Evolutionary conservation across 768 basidiomycete species (phyloP), one percentile per base, ranked within the genome.

Genomic region (Xerocomellus amylosporus): DNA sequence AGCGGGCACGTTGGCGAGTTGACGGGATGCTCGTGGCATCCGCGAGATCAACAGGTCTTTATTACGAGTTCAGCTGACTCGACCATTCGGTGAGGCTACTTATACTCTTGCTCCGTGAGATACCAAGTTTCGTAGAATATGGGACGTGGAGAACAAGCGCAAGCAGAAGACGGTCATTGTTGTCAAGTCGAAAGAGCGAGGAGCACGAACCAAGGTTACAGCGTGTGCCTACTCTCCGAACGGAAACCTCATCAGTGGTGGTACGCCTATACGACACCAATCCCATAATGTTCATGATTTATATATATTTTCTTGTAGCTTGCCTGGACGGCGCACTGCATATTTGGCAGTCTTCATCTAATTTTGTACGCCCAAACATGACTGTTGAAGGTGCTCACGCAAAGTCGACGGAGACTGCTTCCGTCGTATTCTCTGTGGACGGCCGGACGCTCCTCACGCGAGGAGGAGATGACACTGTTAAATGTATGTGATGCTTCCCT

Each of bases 151-250:
- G 67, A 86, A 93, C 65, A 91, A 86, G 69, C 84, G 92, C 47
- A 97, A 98, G 72, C 94, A 97, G 66, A 98, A 94, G 75, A 81
- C 86, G 0, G 93, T 97, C 40, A 96, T 99, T 62, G 94, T 98
- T 15, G 93, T 96, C 64, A 96, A 95, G 74, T 93, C 90, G 9
- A 98, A 95, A 67, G 94, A 98, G 61, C 79, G 95, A 53, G 97
- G 97, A 31, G 87, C 92, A 15, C 82, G 95, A 59, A 98, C 97
- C 6, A 94, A 93, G 70, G 87, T 99, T 7, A 89, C 87, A 4
- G 69, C 86, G 10, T 96, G 93, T 67, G 82, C 82, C 15, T 99
- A 93, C 75, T 93, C 92, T 41, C 80, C 79, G 22, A 95, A 99
- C 72, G 96, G 90, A n/a, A 86, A 79, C 57, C 73, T 88, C 62